phyloP scores from a whole-genome alignment of 1,284 basidiomycete species.

The Rugosomyces carneus region DNA sequence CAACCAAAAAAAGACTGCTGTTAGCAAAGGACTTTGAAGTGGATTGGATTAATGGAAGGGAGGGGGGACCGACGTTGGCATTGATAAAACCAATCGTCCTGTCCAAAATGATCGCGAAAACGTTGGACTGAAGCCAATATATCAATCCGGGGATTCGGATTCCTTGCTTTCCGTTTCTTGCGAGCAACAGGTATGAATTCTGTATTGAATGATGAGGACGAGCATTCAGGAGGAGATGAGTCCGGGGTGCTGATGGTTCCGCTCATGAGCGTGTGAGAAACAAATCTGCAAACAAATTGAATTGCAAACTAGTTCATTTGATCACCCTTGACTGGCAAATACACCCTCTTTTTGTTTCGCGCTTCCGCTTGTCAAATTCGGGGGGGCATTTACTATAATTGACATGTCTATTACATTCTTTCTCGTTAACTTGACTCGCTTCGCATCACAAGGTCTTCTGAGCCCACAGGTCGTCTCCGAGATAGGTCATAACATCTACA shows the following conservation, averaged over 20 bases:
- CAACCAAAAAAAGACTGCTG: slow-evolving; percentile 2
- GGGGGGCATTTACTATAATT: background rate
- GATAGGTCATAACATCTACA: slow-evolving; percentile 80
- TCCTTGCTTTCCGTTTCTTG: slow-evolving; percentile 35
- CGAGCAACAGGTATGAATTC: slow-evolving; percentile 37
- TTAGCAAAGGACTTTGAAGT: slow-evolving; percentile 14
- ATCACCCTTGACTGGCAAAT: background rate
- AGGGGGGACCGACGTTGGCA: slow-evolving; percentile 33
- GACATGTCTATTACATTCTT: background rate
- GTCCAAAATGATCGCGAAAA: slow-evolving; percentile 30
- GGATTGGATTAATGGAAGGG: slow-evolving; percentile 1
- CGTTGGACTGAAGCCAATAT: slow-evolving; percentile 27
- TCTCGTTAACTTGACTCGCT: background rate
- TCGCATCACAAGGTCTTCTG: slow-evolving; percentile 56
- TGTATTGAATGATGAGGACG: slow-evolving; percentile 25
- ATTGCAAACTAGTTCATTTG: slow-evolving; percentile 12
- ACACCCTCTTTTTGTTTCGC: background rate
- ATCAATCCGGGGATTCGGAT: slow-evolving; percentile 19
- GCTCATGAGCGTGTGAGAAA: slow-evolving; percentile 14
- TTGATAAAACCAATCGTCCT: slow-evolving; percentile 38
- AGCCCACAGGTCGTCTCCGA: slow-evolving; percentile 90
- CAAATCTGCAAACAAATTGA: background rate
- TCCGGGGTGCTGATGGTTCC: slow-evolving; percentile 12
- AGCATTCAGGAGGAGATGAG: slow-evolving; percentile 9
- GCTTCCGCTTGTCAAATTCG: background rate